Conservation (phyloP, 352 stramenopile genomes). For the Phytophthora cryptogea region DNA sequence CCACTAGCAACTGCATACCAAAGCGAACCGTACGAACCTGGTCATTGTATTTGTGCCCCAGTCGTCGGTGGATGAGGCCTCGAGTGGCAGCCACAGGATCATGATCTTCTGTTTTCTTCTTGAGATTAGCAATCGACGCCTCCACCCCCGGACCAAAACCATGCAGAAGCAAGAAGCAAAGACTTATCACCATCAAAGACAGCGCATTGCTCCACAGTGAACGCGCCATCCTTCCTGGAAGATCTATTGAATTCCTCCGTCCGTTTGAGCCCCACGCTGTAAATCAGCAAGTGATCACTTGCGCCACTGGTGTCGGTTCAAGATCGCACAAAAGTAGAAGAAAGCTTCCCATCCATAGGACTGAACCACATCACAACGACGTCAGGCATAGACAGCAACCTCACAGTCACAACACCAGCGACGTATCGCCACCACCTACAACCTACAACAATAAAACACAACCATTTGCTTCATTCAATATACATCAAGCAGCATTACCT, state of each 20-base stretch:
- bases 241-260: conserved; percentile 8
- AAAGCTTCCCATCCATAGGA: background rate
- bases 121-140: conserved; percentile 19
- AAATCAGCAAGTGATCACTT: conserved; percentile 17
- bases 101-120: conserved; percentile 42
- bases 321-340: conserved; percentile 9
- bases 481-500: too few species aligned
- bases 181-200: background rate
- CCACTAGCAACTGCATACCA: background rate
- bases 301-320: conserved; percentile 13
- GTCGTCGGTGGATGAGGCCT: conserved; percentile 55
- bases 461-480: too few species aligned
- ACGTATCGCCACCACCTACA: too few species aligned
- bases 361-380: background rate
- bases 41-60: conserved; percentile 54
- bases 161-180: conserved; percentile 17
- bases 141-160: conserved; percentile 10
- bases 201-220: conserved; percentile 1
- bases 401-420: too few species aligned
- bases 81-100: conserved; percentile 51
- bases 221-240: conserved; percentile 14
- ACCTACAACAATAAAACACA: too few species aligned
- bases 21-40: conserved; percentile 11
- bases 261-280: conserved; percentile 1
- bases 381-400: too few species aligned